Evolutionary conservation across 768 basidiomycete genomes (phyloP).

Genomic region (Boletus subparvulus): DNA sequence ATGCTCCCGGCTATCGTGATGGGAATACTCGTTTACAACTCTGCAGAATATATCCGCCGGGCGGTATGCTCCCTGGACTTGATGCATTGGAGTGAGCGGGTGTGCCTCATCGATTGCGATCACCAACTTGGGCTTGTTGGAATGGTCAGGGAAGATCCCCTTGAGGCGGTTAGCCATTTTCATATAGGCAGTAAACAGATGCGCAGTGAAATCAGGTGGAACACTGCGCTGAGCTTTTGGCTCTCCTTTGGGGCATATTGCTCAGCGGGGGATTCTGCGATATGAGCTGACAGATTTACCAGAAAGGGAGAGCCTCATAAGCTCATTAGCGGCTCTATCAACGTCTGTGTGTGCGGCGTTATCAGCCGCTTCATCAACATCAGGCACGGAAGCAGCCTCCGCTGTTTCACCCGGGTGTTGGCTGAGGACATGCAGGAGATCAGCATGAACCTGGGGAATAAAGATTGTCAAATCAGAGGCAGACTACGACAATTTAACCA

Average conservation of each 20-base stretch:
- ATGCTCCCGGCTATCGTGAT: background rate
- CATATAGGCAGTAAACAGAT: background rate
- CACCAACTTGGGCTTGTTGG: background rate
- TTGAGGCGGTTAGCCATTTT: background rate
- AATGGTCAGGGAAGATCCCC: background rate
- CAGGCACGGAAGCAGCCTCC: background rate
- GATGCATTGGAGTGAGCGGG: background rate
- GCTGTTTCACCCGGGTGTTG: background rate
- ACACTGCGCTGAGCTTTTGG: background rate
- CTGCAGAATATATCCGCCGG: constrained; percentile 8
- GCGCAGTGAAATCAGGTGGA: background rate
- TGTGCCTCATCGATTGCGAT: constrained; percentile 20
- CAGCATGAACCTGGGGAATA: background rate
- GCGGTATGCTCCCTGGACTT: background rate
- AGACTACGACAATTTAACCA: no score
- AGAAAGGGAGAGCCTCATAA: background rate
- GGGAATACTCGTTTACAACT: constrained; percentile 7
- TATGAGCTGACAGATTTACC: background rate
- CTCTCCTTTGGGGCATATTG: background rate
- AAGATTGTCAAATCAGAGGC: background rate
- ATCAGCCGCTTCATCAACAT: no score
- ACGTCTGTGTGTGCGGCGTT: background rate
- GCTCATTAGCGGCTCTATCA: background rate
- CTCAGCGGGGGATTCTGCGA: background rate
- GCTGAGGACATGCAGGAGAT: background rate